Conservation (phyloP, 257 asterid species). For the Hygrophila difformis region DNA sequence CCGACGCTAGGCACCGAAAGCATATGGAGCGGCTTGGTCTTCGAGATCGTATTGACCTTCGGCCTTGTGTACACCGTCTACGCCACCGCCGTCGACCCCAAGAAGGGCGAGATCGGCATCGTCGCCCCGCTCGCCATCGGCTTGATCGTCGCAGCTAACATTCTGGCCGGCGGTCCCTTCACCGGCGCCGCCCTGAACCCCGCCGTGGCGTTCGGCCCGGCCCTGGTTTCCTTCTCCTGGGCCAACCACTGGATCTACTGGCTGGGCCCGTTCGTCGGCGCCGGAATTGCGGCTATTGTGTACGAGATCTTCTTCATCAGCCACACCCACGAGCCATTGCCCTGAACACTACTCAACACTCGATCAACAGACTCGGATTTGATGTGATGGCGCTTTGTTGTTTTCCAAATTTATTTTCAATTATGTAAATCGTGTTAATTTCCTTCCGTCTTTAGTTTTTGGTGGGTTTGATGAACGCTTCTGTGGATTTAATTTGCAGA, state of each 20-base stretch:
- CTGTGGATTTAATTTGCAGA: too few relatives aligned
- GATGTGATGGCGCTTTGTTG: too few relatives aligned
- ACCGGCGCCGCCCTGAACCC: constrained; percentile 61
- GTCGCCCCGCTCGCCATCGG: constrained; percentile 47
- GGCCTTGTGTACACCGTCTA: constrained; percentile 51
- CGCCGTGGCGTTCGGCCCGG: constrained; percentile 41
- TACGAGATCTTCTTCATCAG: constrained; percentile 39
- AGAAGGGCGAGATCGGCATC: constrained; percentile 45
- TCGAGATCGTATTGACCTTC: constrained; percentile 47
- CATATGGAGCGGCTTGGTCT: constrained; percentile 33
- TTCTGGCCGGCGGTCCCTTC: constrained; percentile 45
- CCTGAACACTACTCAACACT: too few relatives aligned
- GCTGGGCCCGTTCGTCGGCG: constrained; percentile 48
- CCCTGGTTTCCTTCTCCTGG: constrained; percentile 28
- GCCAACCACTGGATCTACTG: constrained; percentile 48
- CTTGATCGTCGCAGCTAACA: constrained; percentile 48
- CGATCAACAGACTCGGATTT: too few relatives aligned
- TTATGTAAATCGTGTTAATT: too few relatives aligned
- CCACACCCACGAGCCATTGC: constrained; percentile 36
- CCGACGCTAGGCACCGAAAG: too few relatives aligned
- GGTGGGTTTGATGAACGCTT: too few relatives aligned
- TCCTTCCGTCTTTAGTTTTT: too few relatives aligned
- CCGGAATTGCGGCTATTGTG: constrained; percentile 32
- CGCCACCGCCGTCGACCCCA: constrained; percentile 56
- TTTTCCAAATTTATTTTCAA: too few relatives aligned